A percentile compares a stretch with the other conserved stretches of the same genome.
Evolutionary conservation across 2,329 filamentous ascomycete species (phyloP).

Genomic region (Corinectria fuckeliana): DNA sequence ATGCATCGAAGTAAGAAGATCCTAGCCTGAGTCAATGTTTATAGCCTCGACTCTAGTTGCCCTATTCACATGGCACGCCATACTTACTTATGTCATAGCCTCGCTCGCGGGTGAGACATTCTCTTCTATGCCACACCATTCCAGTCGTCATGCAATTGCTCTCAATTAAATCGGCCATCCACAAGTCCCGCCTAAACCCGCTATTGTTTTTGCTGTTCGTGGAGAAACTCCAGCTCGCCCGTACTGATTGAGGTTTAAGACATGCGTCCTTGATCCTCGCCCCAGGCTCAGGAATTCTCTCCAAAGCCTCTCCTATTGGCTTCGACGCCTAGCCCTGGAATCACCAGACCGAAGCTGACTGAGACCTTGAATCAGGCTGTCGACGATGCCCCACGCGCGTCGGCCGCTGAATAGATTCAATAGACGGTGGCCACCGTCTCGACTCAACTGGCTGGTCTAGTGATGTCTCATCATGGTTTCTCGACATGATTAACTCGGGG

Average conservation of each 20-base stretch:
- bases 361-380: not conserved
- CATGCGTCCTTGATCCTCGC: not conserved
- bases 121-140: too few species aligned
- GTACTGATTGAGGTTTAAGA: not conserved
- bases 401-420: not conserved
- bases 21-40: not conserved
- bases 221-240: not conserved
- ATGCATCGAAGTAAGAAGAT: too few species aligned
- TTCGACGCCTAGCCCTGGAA: too few species aligned
- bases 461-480: not conserved
- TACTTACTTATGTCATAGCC: not conserved
- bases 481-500: not conserved
- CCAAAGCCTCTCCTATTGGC: not conserved
- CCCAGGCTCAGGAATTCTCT: not conserved
- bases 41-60: not conserved
- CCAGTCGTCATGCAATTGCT: too few species aligned
- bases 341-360: not conserved
- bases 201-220: not conserved
- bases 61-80: not conserved
- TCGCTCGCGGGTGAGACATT: not conserved
- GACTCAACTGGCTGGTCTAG: too few species aligned
- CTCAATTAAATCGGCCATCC: too few species aligned
- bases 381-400: not conserved
- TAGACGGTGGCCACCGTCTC: not conserved
- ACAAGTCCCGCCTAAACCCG: not conserved